A percentile compares a stretch with the other conserved stretches of the same genome.
These are phyloP conservation scores for Solanum habrochaites DNA, from an alignment of 257 asterid genomes.

Conservation along the genomic window DNA sequence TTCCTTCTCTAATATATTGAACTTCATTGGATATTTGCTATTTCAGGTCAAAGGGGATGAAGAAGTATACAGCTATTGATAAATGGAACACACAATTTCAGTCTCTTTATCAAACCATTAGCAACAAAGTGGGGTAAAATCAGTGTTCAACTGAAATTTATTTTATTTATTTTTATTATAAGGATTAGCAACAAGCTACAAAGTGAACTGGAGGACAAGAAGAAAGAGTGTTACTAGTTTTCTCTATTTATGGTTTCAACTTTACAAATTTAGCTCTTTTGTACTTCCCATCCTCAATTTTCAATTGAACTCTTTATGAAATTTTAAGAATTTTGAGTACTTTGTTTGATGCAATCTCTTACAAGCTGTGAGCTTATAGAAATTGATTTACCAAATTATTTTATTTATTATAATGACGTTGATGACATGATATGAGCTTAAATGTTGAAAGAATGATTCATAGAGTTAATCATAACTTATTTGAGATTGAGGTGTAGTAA, in stretches of 20 bases:
- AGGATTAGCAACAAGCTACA: neutral
- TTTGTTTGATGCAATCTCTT: neutral
- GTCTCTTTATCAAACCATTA: slow-evolving; percentile 65
- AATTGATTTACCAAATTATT: neutral
- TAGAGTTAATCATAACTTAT: neutral
- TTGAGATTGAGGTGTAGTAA: neutral
- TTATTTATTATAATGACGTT: neutral
- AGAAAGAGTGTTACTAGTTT: neutral
- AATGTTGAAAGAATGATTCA: neutral
- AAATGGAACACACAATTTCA: slow-evolving; percentile 92
- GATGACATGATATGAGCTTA: neutral
- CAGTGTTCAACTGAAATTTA: neutral
- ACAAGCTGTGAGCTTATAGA: neutral
- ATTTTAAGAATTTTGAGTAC: neutral
- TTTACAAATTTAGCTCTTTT: neutral
- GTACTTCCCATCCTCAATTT: neutral
- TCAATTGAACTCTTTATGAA: neutral
- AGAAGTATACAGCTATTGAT: slow-evolving; percentile 81
- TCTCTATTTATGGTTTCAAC: neutral
- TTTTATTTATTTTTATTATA: neutral
- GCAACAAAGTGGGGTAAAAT: slow-evolving; percentile 60
- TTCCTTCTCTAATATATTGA: neutral
- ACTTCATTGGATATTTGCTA: neutral
- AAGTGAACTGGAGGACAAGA: neutral
- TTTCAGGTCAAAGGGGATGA: slow-evolving; percentile 84